Conservation (phyloP, 306 rosid genomes). For the Bauhinia variegata region DNA sequence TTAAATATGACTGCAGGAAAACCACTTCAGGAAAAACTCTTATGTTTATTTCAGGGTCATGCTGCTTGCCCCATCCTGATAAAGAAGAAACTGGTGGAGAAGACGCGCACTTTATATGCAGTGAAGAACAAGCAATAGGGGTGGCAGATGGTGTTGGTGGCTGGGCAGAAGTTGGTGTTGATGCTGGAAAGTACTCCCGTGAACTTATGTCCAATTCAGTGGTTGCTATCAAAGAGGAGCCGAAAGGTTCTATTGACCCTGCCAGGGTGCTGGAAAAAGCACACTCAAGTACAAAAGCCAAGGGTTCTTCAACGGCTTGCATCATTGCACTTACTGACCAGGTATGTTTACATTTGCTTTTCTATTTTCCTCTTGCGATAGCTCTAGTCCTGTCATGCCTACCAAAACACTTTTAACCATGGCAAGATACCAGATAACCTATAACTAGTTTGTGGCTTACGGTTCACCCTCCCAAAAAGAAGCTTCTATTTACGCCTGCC, state of each 20-base stretch:
- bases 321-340: conserved; percentile 89
- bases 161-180: conserved; percentile 93
- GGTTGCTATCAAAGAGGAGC: conserved; percentile 82
- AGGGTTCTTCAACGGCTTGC: conserved; percentile 97
- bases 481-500: too few relatives aligned
- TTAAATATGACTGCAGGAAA: too few relatives aligned
- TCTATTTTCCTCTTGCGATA: conserved; percentile 5
- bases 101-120: conserved; percentile 96
- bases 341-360: conserved; percentile 49
- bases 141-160: conserved; percentile 99
- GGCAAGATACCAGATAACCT: too few relatives aligned
- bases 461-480: too few relatives aligned
- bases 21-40: conserved; percentile 59
- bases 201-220: conserved; percentile 96
- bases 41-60: conserved; percentile 81
- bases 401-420: too few relatives aligned
- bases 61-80: conserved; percentile 95
- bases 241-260: conserved; percentile 93
- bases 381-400: neutral
- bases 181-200: conserved; percentile 87
- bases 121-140: conserved; percentile 90
- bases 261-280: conserved; percentile 96
- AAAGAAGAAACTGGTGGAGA: conserved; percentile 99
- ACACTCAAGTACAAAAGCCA: conserved; percentile 85
- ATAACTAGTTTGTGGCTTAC: too few relatives aligned